Base-by-base conservation (phyloP, 768 basidiomycete species). In the Suillus paluster region DNA sequence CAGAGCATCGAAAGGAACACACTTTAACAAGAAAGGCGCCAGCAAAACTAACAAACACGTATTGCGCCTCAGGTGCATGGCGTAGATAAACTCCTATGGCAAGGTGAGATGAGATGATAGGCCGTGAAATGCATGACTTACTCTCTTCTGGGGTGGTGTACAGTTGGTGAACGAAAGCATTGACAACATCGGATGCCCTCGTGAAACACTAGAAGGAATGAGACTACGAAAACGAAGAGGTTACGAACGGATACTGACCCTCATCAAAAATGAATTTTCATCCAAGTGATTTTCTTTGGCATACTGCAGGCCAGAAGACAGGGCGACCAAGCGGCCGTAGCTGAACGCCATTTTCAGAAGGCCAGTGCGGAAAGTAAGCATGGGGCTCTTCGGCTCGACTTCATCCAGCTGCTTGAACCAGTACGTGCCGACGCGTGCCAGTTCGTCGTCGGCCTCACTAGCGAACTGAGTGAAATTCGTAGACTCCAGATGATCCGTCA, bases 1-100 rank as follows among this genome's bases (percentile, higher is more conserved):
- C 7, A 27, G 33, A 55, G 39, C 27, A 30, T 33, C 45, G 23
- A 5, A 46, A 49, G n/a, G 7, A 27, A 54, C 75, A 54, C 69
- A 88, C 90, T 81, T 94, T 94, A 65, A 95, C 83, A 17, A 95
- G 79, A 79, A 94, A 94, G 2, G 92, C 88, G 10, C 88, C 86
- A 11, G 92, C 92, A 64, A 93, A 94, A 0, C 88, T 91, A 27
- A 87, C 82, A 66, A 94, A 92, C 11, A 94, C 87, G 63, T 86
- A 88, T 65, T 93, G 88, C 1, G 89, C 87, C 70, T 92, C 91
- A 2, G 92, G 91, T 0, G 90, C 92, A 69, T 91, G 89, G 4
- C 87, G 83, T 57, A 89, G 81, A 63, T 83, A 87, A 30, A 80
- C 75, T 53, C 79, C 86, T 87, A 72, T 23, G 61, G 48, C 45